Percentiles rank a stretch among this genome's conserved stretches.
These are phyloP conservation scores for Coemansia guatemalensis DNA, from an alignment of 192 early-diverging fungal genomes.

Conservation along the genomic window DNA sequence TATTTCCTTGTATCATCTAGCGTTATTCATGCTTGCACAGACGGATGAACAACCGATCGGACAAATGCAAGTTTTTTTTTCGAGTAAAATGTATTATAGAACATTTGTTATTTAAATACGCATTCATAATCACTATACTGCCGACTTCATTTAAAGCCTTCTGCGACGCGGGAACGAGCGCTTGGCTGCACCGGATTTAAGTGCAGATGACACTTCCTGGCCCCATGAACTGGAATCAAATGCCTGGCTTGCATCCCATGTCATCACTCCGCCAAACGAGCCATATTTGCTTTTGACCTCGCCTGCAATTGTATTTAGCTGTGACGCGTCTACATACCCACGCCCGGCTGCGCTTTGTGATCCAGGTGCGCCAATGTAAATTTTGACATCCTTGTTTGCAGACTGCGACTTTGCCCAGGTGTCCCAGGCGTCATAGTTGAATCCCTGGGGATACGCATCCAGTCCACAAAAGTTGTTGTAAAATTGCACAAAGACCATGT, in stretches of 20 bases:
- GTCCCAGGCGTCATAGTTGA: slow-evolving; percentile 65
- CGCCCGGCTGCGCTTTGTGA: slow-evolving; percentile 55
- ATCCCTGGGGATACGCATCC: slow-evolving; percentile 44
- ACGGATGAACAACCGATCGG: too few relatives aligned
- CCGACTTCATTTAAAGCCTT: too few relatives aligned
- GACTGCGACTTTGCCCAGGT: slow-evolving; percentile 59
- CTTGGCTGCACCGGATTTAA: slow-evolving; percentile 21
- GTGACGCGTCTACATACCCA: slow-evolving; percentile 52
- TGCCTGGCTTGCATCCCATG: slow-evolving; percentile 58
- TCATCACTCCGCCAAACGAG: slow-evolving; percentile 71
- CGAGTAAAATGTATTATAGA: too few relatives aligned
- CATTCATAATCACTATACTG: too few relatives aligned
- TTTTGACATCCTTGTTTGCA: slow-evolving; percentile 58
- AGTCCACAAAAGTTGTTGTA: slow-evolving; percentile 69
- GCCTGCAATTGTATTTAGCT: slow-evolving; percentile 44
- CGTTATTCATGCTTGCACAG: too few relatives aligned
- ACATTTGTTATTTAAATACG: too few relatives aligned
- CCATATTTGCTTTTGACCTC: slow-evolving; percentile 38
- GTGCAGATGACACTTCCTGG: slow-evolving; percentile 25
- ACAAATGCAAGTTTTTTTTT: too few relatives aligned
- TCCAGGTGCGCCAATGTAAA: slow-evolving; percentile 60
- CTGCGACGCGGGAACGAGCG: background rate
- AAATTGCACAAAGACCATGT: slow-evolving; percentile 67
- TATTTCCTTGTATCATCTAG: too few relatives aligned
- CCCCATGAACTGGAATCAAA: slow-evolving; percentile 36